Conservation (phyloP, 2,329 filamentous ascomycete genomes). For the Talaromyces pinophilus region DNA sequence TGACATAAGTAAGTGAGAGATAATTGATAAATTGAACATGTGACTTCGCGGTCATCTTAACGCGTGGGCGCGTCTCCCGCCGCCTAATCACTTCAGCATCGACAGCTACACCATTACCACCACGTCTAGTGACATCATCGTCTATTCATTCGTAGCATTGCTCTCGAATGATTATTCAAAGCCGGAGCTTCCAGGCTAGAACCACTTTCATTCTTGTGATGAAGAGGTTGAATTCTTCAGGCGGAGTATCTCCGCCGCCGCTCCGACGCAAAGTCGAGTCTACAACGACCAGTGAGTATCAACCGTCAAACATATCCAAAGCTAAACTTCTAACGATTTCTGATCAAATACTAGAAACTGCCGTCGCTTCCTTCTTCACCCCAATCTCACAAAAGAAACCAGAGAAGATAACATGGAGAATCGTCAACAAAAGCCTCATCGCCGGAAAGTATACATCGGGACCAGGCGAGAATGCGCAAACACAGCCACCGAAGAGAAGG, state of each 20-base stretch:
- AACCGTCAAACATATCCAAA: not conserved
- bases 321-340: not conserved
- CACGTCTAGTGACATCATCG: not conserved
- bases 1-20: not conserved
- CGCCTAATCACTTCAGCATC: not conserved
- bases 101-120: not conserved
- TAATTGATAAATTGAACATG: constrained; percentile 31
- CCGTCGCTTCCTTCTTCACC: constrained; percentile 84
- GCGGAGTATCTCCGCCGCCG: constrained; percentile 58
- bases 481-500: constrained; percentile 26
- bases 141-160: not conserved
- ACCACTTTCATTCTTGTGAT: constrained; percentile 23
- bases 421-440: constrained; percentile 69
- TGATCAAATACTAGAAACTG: constrained; percentile 38
- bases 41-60: constrained; percentile 40
- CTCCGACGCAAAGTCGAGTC: constrained; percentile 57
- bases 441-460: constrained; percentile 65
- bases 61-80: constrained; percentile 23
- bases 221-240: constrained; percentile 43
- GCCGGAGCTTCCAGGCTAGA: constrained; percentile 33
- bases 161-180: constrained; percentile 20
- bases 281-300: constrained; percentile 54
- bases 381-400: constrained; percentile 81
- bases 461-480: constrained; percentile 19
- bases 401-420: constrained; percentile 69